Evolutionary conservation across 2,329 filamentous ascomycete genomes (phyloP).

Genomic region (Sphaceloma murrayae): DNA sequence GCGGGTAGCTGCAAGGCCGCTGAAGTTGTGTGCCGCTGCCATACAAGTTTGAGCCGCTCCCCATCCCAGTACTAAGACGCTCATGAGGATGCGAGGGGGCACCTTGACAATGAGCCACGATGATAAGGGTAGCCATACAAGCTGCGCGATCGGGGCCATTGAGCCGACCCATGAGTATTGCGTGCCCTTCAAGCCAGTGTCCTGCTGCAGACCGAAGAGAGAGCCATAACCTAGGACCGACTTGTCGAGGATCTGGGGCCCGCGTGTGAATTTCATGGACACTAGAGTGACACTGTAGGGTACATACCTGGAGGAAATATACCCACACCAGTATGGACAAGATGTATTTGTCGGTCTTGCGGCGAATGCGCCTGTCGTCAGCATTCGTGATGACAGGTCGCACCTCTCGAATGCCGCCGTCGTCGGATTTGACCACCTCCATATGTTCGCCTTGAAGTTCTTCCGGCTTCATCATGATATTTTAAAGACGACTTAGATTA

Average conservation of each 20-base stretch:
- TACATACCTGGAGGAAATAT: conserved; percentile 46
- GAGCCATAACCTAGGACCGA: conserved; percentile 33
- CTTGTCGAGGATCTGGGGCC: neutral
- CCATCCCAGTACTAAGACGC: conserved; percentile 53
- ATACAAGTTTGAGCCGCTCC: conserved; percentile 51
- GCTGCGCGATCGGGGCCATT: conserved; percentile 44
- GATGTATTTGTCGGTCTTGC: conserved; percentile 53
- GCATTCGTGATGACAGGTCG: no score
- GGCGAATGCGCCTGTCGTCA: conserved; percentile 38
- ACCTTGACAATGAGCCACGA: conserved; percentile 53
- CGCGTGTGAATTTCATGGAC: no score
- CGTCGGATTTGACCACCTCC: no score
- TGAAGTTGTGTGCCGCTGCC: conserved; percentile 50
- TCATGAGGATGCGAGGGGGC: conserved; percentile 57
- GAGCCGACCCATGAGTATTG: conserved; percentile 41
- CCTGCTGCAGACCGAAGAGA: conserved; percentile 38
- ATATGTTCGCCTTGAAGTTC: no score
- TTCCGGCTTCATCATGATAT: no score
- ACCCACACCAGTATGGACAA: conserved; percentile 48
- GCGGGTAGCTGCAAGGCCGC: conserved; percentile 50
- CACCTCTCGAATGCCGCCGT: no score
- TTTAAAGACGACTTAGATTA: no score
- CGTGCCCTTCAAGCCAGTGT: conserved; percentile 38
- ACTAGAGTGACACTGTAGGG: neutral
- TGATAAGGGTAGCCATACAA: conserved; percentile 56